phyloP scores from a whole-genome alignment of 495 filamentous ascomycete species.

The Penicillium lagena region DNA sequence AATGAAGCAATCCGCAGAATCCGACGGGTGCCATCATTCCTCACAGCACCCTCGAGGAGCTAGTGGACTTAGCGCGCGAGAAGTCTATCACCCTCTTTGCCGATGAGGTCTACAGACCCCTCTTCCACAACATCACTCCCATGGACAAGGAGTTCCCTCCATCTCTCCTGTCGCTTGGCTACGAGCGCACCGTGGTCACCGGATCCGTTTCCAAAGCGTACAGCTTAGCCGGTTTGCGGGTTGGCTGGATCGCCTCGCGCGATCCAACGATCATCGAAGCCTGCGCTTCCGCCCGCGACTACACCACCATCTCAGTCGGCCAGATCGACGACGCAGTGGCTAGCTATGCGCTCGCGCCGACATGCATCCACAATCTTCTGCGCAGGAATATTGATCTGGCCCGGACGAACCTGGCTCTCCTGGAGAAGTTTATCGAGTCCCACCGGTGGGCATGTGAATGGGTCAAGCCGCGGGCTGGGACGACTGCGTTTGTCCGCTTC shows the following conservation, averaged over 20 bases:
- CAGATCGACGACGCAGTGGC: conserved; percentile 79
- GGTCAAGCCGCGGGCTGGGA: conserved; percentile 75
- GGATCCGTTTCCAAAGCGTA: conserved; percentile 86
- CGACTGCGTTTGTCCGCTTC: conserved; percentile 76
- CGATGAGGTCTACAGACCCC: conserved; percentile 83
- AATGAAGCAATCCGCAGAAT: conserved; percentile 79
- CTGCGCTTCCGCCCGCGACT: conserved; percentile 64
- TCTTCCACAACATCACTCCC: conserved; percentile 72
- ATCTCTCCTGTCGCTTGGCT: conserved; percentile 65
- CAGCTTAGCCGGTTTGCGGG: conserved; percentile 72
- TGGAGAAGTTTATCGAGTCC: conserved; percentile 62
- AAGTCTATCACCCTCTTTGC: conserved; percentile 62
- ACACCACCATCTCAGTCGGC: conserved; percentile 80
- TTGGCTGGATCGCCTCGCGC: conserved; percentile 78
- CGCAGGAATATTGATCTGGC: conserved; percentile 66
- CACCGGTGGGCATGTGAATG: conserved; percentile 61
- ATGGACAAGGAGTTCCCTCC: conserved; percentile 53
- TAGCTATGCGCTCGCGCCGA: conserved; percentile 58
- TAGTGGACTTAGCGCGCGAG: conserved; percentile 58
- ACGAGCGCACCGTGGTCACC: conserved; percentile 63
- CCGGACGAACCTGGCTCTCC: conserved; percentile 58
- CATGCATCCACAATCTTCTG: conserved; percentile 62
- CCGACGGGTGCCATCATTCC: conserved; percentile 73
- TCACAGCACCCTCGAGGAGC: conserved; percentile 47
- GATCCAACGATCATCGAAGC: conserved; percentile 55